Evolutionary conservation across 768 basidiomycete genomes (phyloP).

Genomic region (Podaxis rugospora): DNA sequence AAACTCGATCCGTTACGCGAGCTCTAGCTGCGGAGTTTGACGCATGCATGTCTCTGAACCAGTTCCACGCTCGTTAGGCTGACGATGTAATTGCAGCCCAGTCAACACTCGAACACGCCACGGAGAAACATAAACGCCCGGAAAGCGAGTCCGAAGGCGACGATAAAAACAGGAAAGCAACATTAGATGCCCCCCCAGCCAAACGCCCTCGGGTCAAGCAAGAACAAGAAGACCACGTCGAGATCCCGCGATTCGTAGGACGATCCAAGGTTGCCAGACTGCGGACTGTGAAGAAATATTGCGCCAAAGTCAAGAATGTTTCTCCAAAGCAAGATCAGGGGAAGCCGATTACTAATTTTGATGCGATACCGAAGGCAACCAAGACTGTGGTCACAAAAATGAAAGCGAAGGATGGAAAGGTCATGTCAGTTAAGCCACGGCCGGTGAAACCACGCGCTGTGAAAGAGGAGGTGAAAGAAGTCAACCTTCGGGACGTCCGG

Average conservation of each 20-base stretch:
- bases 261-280: background rate
- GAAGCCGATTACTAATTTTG: background rate
- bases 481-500: background rate
- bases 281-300: conserved; percentile 25
- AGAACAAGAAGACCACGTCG: background rate
- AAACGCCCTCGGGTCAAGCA: conserved; percentile 10
- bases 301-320: conserved; percentile 28
- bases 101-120: background rate
- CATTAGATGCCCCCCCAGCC: background rate
- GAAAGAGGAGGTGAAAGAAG: background rate
- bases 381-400: background rate
- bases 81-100: background rate
- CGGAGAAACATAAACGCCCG: background rate
- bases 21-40: background rate
- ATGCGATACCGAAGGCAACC: background rate
- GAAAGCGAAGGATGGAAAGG: background rate
- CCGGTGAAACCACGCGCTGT: background rate
- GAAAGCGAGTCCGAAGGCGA: background rate
- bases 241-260: background rate
- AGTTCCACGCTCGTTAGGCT: too few species aligned
- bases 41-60: background rate
- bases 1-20: conserved; percentile 3
- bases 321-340: conserved; percentile 18
- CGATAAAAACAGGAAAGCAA: background rate
- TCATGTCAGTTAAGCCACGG: background rate